phyloP scores from a whole-genome alignment of 2,329 filamentous ascomycete genomes.

The Pseudogymnoascus sp. region DNA sequence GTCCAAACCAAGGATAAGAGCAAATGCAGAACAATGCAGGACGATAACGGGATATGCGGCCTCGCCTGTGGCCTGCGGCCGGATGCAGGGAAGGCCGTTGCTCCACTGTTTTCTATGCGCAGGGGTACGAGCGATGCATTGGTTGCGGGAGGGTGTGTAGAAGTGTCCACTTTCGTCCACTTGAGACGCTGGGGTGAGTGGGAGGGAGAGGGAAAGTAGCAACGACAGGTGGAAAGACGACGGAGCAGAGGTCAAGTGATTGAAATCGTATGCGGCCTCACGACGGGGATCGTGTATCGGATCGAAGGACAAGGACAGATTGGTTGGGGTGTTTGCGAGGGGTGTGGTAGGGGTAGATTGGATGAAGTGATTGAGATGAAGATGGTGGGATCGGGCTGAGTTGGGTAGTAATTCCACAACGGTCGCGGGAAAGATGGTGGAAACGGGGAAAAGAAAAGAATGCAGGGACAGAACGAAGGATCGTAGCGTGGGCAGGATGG shows the following conservation, averaged over 20 bases:
- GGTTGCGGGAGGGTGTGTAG: background rate
- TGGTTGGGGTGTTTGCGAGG: background rate
- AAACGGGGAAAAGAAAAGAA: background rate
- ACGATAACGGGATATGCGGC: slow-evolving; percentile 1
- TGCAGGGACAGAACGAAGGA: background rate
- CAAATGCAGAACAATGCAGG: background rate
- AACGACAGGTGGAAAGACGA: slow-evolving; percentile 48
- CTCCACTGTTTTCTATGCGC: background rate
- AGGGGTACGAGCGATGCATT: background rate
- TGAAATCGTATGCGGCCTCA: slow-evolving; percentile 45
- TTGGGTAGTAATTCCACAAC: background rate
- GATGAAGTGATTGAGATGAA: slow-evolving; percentile 1
- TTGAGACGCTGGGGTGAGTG: background rate
- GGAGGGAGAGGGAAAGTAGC: slow-evolving; percentile 46
- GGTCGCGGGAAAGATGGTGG: background rate
- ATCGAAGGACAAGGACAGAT: slow-evolving; percentile 13
- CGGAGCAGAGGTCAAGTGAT: slow-evolving; percentile 49
- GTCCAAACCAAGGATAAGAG: slow-evolving; percentile 1
- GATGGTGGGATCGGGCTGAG: background rate
- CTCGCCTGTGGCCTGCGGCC: background rate
- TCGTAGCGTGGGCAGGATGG: background rate
- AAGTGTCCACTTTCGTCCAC: background rate
- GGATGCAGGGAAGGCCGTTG: background rate
- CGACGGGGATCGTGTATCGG: slow-evolving; percentile 11
- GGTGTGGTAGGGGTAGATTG: background rate